Base-by-base conservation (phyloP, 805 yeast genomes). In the Candida succiphila region DNA sequence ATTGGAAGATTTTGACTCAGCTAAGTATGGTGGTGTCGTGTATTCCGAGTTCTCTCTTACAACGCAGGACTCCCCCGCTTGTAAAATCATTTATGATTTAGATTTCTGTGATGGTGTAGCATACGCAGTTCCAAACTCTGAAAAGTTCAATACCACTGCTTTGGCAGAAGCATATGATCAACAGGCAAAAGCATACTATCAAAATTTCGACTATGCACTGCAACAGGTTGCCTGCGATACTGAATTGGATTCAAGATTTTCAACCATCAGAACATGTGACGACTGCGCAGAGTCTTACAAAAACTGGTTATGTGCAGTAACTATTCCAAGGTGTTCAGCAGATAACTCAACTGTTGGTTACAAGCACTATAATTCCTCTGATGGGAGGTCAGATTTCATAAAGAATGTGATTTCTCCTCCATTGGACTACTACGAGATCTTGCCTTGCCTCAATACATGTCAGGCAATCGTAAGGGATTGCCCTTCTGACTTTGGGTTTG, bases 381-480 rank as follows among this genome's bases (percentile, higher is more conserved):
- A 61, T 4, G 77, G 83, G 9, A 66, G 98, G 40, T 83, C 71
- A 44, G 57, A 59, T 5, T 72, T 69, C 40, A 65, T 89, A 26
- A 69, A 75, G 42, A 41, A 53, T 3, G 49, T 69, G 2, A 60
- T 80, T 21, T 62, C 69, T 4, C 84, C 87, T 0, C 65, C 68
- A 4, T 47, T 56, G 10, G 50, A 56, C 18, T 89, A 88, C 55
- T 78, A 66, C 45, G 98, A 89, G 56, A 68, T 92, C 3, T 53
- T 85, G 37, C 98, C 98, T 1, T 89, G 98, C 51, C 67, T 80
- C 32, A 78, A 82, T 47, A 69, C 79, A 40, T 92, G 97, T 54
- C 64, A 82, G 40, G 69, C 76, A 5, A 72, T 92, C 7, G 92
- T 80, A 2, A 67, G 85, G 32, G 81, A 82, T 51, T 89, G 98